Base-by-base conservation (phyloP, 306 rosid genomes). In the Trifolium dubium region DNA sequence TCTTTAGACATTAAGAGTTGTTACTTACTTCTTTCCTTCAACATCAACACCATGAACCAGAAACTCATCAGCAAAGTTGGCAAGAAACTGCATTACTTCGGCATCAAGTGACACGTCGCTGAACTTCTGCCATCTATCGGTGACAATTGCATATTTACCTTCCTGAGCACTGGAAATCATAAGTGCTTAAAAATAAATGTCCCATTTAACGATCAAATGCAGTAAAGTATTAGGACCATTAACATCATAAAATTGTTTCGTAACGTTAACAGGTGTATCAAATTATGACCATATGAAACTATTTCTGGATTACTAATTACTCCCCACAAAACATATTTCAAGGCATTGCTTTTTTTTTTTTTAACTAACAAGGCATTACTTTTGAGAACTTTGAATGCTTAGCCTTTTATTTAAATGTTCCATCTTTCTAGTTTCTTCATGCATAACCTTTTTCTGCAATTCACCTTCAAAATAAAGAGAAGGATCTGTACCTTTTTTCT, bases 91-190 rank as follows among this genome's bases (percentile, higher is more conserved):
- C 86, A 87, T 80, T 39, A 92, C 79, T 79, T 83, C 64, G 19
- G 83, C 77, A 55, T 88, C 84, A 69, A 89, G 90, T 67, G 67
- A 85, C 55, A 91, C 92, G 74, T 89, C 95, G 63, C 95, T 91
- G 80, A 94, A 94, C 84, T 89, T 94, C 86, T 94, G 97, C 95
- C 98, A 94, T 83, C 97, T 87, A 76, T 94, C 96, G 7, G 95
- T 94, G 74, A 94, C 98, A 74, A 94, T 87, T 79, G 92, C 95
- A 69, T 91, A 91, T 87, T 81, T 85, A 84, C 88, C 91, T 35
- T 86, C 97, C 97, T 91, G 84, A 72, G 75, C 41, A 83, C 10
- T 53, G 64, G 72, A 82, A 75, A 61, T 58, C 40, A 32, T 44
- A 60, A 58, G 79, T 77, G 64, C 71, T 67, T 73, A 67, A 80